Conservation (phyloP, 2,329 filamentous ascomycete species). For the Phaeomoniella chlamydospora region DNA sequence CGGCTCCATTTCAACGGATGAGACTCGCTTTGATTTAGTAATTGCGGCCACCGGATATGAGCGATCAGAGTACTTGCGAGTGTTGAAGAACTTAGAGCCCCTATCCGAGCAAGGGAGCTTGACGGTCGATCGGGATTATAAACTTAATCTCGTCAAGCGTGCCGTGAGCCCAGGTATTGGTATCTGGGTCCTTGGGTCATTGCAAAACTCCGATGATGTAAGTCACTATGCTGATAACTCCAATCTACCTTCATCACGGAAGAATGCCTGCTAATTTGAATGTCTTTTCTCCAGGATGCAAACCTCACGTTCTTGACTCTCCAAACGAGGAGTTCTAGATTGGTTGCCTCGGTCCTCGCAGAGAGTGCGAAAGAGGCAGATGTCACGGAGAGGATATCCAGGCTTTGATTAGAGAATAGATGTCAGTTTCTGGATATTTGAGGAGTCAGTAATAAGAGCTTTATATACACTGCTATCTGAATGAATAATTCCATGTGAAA, state of each 20-base stretch:
- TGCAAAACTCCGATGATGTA: constrained; percentile 5
- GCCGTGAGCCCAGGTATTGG: constrained; percentile 3
- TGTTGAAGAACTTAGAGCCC: constrained; percentile 3
- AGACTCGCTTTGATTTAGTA: constrained; percentile 6
- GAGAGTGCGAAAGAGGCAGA: no score
- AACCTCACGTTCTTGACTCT: no score
- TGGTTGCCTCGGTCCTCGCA: no score
- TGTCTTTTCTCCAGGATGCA: no score
- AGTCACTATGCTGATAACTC: constrained; percentile 1
- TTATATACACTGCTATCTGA: no score
- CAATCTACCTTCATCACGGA: background rate
- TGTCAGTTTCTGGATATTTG: no score
- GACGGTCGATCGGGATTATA: constrained; percentile 6
- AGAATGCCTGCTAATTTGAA: no score
- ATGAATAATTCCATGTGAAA: no score
- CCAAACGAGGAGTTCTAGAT: no score
- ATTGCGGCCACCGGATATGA: constrained; percentile 9
- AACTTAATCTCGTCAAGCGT: constrained; percentile 6
- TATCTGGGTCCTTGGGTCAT: constrained; percentile 7
- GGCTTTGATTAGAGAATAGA: no score
- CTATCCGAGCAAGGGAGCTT: constrained; percentile 5
- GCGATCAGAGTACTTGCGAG: constrained; percentile 3
- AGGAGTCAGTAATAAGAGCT: no score
- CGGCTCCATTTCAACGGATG: background rate
- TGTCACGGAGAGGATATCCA: no score